These are phyloP conservation scores for Mallotus japonicus DNA, from an alignment of 441 rosid genomes.

Conservation along the genomic window DNA sequence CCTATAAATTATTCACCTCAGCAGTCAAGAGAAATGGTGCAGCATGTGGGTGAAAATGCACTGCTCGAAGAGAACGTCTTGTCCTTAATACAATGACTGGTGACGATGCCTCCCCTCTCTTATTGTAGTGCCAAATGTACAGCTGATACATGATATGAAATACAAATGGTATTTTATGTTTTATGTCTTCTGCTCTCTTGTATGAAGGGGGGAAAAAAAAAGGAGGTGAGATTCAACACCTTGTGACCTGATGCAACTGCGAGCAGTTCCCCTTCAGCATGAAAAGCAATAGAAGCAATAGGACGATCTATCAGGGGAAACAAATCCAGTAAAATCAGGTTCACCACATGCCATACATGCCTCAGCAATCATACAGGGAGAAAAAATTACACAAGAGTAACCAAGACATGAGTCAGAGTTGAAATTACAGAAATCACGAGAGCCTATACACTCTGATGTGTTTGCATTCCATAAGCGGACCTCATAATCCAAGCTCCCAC, in stretches of 20 bases:
- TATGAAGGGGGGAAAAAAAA: constrained; percentile 1
- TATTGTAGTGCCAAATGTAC: constrained; percentile 80
- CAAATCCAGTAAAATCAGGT: constrained; percentile 22
- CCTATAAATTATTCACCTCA: constrained; percentile 57
- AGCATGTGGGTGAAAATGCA: constrained; percentile 91
- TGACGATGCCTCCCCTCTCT: constrained; percentile 58
- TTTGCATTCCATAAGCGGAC: constrained; percentile 87
- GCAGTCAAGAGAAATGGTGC: constrained; percentile 93
- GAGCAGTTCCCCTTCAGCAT: constrained; percentile 83
- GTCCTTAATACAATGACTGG: constrained; percentile 74
- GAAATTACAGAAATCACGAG: constrained; percentile 76
- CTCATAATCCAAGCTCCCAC: constrained; percentile 95
- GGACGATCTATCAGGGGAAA: constrained; percentile 61
- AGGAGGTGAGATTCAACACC: constrained; percentile 42
- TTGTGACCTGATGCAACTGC: constrained; percentile 97
- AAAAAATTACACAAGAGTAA: constrained; percentile 3
- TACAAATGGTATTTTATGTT: constrained; percentile 14
- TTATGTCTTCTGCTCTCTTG: neutral
- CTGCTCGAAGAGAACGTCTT: constrained; percentile 85
- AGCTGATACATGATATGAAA: constrained; percentile 45
- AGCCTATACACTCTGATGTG: constrained; percentile 71
- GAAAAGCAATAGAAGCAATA: constrained; percentile 94
- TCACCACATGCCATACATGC: constrained; percentile 10
- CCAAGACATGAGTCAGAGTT: constrained; percentile 22
- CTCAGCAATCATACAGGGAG: neutral